Base-by-base conservation (phyloP, 495 filamentous ascomycete species). In the Mytilinidion resinicola region DNA sequence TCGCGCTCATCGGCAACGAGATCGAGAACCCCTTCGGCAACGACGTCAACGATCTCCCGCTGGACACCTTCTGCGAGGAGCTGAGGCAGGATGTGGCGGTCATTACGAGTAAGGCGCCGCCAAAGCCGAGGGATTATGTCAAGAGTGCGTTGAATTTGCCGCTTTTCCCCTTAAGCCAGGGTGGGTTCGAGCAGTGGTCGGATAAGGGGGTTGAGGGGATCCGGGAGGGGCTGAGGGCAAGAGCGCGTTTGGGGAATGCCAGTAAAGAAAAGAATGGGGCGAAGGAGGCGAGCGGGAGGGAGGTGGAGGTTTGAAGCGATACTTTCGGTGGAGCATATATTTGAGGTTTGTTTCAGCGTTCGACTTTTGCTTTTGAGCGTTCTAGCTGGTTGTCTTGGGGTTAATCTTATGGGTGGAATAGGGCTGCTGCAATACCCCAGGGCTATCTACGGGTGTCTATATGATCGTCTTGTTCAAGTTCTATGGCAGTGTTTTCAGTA, bases 11-110 rank as follows among this genome's bases (percentile, higher is more conserved):
- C 83, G 88, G 66, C 90, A 91, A 63, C 88, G 88, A 95, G 72
- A 86, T 96, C 62, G 90, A 96, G 69, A 90, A 95, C 69, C 90
- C 89, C 8, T 95, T 96, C 71, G 89, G 90, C 25, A 74, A 83
- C 51, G 90, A 95, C 68, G 88, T 90, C 59, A 95, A 95, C 67
- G 90, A 96, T 68, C 76, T 96, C 12, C 87, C 87, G 9, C 78
- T 95, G 0, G 88, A 91, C 69, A 73, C 74, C 0, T 95, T 85
- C 76, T 92, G 89, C 69, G 77, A 82, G 9, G 82, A 87, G 63
- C 75, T 96, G 46, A 78, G 80, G 3, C 58, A 76, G 9, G 90
- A 96, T 59, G 75, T 96, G 64, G 87, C 91, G 63, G 79, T 86
- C 17, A 82, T 96, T 58, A 82, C 82, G 8, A 77, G 78, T 37